Percentiles rank a stretch among this genome's conserved stretches.
These are phyloP conservation scores for Ambrosia trifida DNA, from an alignment of 129 eudicot species.

Conservation along the genomic window DNA sequence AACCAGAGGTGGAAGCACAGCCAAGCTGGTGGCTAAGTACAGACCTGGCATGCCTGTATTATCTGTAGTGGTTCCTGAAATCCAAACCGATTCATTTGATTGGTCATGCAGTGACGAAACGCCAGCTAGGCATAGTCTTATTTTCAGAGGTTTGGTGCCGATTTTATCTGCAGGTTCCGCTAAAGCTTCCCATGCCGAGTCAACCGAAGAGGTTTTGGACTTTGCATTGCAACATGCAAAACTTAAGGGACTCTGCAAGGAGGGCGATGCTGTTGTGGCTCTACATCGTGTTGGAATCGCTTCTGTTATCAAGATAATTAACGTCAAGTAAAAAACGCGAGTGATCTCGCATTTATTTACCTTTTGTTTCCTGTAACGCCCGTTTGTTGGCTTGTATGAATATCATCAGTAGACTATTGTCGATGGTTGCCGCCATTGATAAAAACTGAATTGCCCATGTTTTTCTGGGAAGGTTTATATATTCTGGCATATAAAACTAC, in stretches of 20 bases:
- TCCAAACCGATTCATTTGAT: conserved; percentile 50
- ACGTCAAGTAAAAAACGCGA: conserved; percentile 33
- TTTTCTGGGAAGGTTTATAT: conserved; percentile 13
- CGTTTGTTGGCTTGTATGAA: conserved; percentile 19
- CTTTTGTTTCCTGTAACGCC: conserved; percentile 30
- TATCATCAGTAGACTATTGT: conserved; percentile 29
- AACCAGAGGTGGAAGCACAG: conserved; percentile 68
- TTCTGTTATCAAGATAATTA: conserved; percentile 48
- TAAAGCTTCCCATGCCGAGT: conserved; percentile 52
- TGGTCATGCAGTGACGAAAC: conserved; percentile 58
- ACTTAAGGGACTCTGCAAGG: conserved; percentile 47
- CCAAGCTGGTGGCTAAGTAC: conserved; percentile 69
- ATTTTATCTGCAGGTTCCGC: conserved; percentile 54
- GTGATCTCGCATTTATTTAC: neutral
- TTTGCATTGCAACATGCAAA: conserved; percentile 58
- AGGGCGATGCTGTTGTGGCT: conserved; percentile 65
- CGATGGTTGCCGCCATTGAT: conserved; percentile 22
- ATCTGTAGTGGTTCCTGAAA: conserved; percentile 62
- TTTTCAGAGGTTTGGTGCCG: conserved; percentile 65
- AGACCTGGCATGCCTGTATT: conserved; percentile 67
- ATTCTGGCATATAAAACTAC: conserved; percentile 27
- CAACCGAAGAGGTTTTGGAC: conserved; percentile 56
- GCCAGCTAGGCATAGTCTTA: conserved; percentile 67
- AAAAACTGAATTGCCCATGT: conserved; percentile 27
- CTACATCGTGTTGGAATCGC: conserved; percentile 53